A percentile compares a stretch with the other conserved stretches of the same genome.
Conservation (phyloP, 371 early-diverging fungal genomes). For the Thermomucor indicae-seudaticae region DNA sequence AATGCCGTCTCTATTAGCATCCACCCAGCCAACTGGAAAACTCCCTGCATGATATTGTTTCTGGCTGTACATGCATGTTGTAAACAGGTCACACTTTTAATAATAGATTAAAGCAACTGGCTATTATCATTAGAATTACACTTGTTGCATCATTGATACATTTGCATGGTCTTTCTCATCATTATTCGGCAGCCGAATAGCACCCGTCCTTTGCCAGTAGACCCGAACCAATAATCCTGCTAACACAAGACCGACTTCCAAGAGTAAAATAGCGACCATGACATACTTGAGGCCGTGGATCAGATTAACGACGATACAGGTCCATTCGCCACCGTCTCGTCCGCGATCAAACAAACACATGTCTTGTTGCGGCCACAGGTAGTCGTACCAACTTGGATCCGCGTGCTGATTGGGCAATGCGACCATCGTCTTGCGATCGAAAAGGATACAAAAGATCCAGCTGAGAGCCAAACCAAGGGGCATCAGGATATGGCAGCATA, state of each 20-base stretch:
- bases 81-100: too few species aligned
- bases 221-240: neutral
- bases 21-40: too few species aligned
- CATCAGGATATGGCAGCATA: slow-evolving; percentile 33
- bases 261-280: slow-evolving; percentile 23
- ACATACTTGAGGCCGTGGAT: slow-evolving; percentile 23
- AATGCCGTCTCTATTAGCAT: too few species aligned
- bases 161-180: neutral
- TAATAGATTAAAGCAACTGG: too few species aligned
- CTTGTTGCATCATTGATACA: too few species aligned
- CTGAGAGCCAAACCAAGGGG: slow-evolving; percentile 35
- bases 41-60: too few species aligned
- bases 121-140: too few species aligned
- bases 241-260: slow-evolving; percentile 18
- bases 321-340: neutral
- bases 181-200: neutral
- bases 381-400: neutral
- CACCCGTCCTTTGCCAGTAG: neutral
- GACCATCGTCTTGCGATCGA: slow-evolving; percentile 28
- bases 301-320: slow-evolving; percentile 12
- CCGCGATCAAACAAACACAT: slow-evolving; percentile 7
- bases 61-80: too few species aligned
- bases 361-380: slow-evolving; percentile 2
- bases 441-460: slow-evolving; percentile 38
- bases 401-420: neutral